These are phyloP conservation scores for Thielaviopsis populi DNA, from an alignment of 2,329 filamentous ascomycete species.

Conservation along the genomic window DNA sequence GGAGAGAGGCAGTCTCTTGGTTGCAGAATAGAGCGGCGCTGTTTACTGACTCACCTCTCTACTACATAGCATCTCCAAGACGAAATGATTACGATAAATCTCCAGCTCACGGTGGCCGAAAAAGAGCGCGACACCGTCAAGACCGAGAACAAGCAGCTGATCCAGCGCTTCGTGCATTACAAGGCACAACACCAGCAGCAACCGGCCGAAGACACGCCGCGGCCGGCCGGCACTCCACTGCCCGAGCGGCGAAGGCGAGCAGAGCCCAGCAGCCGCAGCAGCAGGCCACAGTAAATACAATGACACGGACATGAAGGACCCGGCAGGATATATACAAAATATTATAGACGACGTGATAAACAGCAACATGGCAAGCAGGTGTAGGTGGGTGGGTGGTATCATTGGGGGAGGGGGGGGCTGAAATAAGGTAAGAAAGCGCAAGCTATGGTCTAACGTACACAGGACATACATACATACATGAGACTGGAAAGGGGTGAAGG, in stretches of 20 bases:
- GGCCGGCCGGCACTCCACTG: background rate
- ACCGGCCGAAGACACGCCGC: background rate
- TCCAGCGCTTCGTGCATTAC: constrained; percentile 80
- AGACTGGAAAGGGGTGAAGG: background rate
- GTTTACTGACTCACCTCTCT: background rate
- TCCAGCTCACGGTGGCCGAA: constrained; percentile 78
- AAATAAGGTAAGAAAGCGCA: constrained; percentile 8
- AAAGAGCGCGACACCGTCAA: constrained; percentile 57
- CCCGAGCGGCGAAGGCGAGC: constrained; percentile 51
- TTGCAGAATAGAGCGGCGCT: too few species aligned
- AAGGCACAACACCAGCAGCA: constrained; percentile 73
- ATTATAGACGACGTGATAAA: background rate
- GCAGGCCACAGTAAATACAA: background rate
- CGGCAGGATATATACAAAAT: background rate
- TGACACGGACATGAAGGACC: background rate
- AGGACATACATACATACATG: constrained; percentile 6
- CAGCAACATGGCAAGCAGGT: background rate
- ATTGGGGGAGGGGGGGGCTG: background rate
- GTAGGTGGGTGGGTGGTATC: background rate
- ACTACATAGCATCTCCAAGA: constrained; percentile 60
- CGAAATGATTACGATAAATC: constrained; percentile 73
- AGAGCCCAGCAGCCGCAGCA: background rate
- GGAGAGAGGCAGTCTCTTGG: background rate
- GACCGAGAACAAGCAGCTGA: constrained; percentile 74
- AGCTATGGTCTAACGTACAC: constrained; percentile 7